A percentile compares a stretch with the other conserved stretches of the same genome.
Conservation (phyloP, 1,284 basidiomycete species). For the Chondrostereum purpureum region DNA sequence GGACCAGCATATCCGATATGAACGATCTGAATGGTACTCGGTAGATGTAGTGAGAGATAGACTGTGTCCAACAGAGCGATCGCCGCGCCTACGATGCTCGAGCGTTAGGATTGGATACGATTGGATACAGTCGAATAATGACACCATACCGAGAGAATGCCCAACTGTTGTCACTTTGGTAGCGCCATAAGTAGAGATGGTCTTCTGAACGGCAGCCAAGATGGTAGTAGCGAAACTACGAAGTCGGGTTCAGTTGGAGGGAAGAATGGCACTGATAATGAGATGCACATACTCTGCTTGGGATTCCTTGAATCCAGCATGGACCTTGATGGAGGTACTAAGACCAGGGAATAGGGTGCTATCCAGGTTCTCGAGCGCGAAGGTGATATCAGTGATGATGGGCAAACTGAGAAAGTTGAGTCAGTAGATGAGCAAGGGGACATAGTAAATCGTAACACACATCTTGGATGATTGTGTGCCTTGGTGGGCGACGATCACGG, state of each 20-base stretch:
- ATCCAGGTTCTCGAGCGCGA: conserved; percentile 24
- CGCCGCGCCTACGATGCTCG: conserved; percentile 22
- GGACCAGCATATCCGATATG: conserved; percentile 34
- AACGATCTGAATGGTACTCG: conserved; percentile 21
- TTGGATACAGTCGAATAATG: neutral
- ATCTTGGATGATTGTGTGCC: conserved; percentile 32
- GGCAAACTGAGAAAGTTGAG: conserved; percentile 21
- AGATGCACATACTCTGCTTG: conserved; percentile 28
- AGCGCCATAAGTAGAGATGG: conserved; percentile 22
- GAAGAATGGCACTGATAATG: neutral
- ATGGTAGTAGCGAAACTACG: conserved; percentile 30
- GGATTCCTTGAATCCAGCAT: conserved; percentile 32
- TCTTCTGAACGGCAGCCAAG: conserved; percentile 28
- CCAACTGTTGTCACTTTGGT: conserved; percentile 29
- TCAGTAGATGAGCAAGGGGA: neutral
- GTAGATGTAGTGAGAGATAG: conserved; percentile 30
- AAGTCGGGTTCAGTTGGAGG: neutral
- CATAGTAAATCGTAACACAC: conserved; percentile 17
- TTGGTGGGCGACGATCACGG: conserved; percentile 34
- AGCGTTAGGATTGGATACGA: neutral
- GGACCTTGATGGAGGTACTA: conserved; percentile 28
- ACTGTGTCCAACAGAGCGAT: conserved; percentile 33
- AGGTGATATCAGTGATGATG: conserved; percentile 31
- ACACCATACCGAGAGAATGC: conserved; percentile 25
- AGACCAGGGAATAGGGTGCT: conserved; percentile 39